Evolutionary conservation across 2,329 filamentous ascomycete genomes (phyloP).

Genomic region (Zymoseptoria crescenta): DNA sequence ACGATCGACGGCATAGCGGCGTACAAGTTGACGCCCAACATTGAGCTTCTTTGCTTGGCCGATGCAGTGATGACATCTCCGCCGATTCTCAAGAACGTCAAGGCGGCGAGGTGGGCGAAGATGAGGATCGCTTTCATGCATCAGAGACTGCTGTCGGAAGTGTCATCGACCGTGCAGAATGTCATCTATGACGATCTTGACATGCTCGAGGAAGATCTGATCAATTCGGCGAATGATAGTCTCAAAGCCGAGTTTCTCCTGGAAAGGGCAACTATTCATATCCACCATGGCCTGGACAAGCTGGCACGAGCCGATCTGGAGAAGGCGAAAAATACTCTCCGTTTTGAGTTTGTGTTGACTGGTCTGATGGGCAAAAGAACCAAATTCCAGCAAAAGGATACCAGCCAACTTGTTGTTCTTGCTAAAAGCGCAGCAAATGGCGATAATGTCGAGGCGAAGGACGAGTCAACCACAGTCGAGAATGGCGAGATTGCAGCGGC

Average conservation of each 20-base stretch:
- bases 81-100: constrained; percentile 38
- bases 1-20: constrained; percentile 77
- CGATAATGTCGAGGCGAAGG: neutral
- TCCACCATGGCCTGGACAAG: constrained; percentile 72
- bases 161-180: constrained; percentile 52
- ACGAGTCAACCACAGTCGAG: constrained; percentile 3
- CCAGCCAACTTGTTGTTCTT: constrained; percentile 83
- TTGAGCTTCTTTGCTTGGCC: constrained; percentile 77
- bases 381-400: constrained; percentile 68
- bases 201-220: constrained; percentile 43
- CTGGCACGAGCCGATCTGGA: constrained; percentile 66
- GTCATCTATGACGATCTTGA: constrained; percentile 53
- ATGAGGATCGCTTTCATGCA: constrained; percentile 68
- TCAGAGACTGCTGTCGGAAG: constrained; percentile 59
- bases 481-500: constrained; percentile 5
- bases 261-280: constrained; percentile 75
- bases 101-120: constrained; percentile 51
- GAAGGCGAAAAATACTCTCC: constrained; percentile 57
- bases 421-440: constrained; percentile 60
- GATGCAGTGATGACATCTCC: constrained; percentile 49
- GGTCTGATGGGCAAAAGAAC: constrained; percentile 82
- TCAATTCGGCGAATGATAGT: constrained; percentile 10
- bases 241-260: constrained; percentile 65
- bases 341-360: constrained; percentile 73
- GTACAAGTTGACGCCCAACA: constrained; percentile 73